Conservation (phyloP, 345 rosid species). For the Rhizophora apiculata region DNA sequence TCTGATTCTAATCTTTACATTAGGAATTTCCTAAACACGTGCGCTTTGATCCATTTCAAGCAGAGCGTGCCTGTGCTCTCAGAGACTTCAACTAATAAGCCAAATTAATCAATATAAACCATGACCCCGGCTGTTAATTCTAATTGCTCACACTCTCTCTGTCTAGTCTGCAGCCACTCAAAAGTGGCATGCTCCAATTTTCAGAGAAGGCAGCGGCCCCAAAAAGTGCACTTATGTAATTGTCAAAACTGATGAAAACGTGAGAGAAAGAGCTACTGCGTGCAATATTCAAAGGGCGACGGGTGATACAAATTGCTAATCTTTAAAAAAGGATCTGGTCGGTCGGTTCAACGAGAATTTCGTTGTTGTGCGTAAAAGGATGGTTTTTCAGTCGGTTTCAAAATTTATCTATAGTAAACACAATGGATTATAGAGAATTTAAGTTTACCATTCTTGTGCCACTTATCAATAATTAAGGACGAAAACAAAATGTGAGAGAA, state of each 20-base stretch:
- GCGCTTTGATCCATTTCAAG: constrained; percentile 20
- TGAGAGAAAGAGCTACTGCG: constrained; percentile 11
- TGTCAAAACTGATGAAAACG: constrained; percentile 10
- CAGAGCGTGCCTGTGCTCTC: constrained; percentile 34
- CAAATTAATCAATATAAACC: not conserved
- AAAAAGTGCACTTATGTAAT: not conserved
- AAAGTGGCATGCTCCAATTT: not conserved
- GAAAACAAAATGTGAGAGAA: too few species aligned
- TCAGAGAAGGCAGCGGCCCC: not conserved
- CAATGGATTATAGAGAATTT: too few species aligned
- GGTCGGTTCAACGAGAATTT: too few species aligned
- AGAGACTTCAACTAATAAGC: not conserved
- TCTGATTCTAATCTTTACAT: not conserved
- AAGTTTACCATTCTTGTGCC: too few species aligned
- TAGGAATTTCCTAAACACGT: constrained; percentile 22
- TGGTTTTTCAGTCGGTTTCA: too few species aligned
- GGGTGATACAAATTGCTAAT: constrained; percentile 34
- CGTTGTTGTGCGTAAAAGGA: too few species aligned
- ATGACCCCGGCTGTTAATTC: not conserved
- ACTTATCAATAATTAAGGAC: too few species aligned
- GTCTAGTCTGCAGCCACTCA: not conserved
- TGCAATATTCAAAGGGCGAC: constrained; percentile 20
- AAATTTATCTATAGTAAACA: too few species aligned
- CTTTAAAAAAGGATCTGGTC: constrained; percentile 1
- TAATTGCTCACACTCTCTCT: not conserved